These are phyloP conservation scores for Kandelia obovata DNA, from an alignment of 345 rosid genomes.

Conservation along the genomic window DNA sequence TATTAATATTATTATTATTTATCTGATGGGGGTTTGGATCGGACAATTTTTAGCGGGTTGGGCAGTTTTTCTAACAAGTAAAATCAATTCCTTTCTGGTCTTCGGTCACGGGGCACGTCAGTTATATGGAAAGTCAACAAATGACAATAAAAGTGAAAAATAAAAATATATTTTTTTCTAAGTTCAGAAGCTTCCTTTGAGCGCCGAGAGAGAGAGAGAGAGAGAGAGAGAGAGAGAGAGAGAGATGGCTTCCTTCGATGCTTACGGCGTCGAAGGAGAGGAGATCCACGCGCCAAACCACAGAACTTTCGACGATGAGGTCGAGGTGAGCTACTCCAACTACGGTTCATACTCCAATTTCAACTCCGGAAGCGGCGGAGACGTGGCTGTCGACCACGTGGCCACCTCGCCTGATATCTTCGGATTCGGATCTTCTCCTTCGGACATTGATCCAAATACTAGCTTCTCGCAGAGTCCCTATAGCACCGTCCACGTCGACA, in stretches of 20 bases:
- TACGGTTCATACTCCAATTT: constrained; percentile 34
- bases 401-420: constrained; percentile 43
- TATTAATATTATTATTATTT: too few species aligned
- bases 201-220: background rate
- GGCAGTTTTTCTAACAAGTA: too few species aligned
- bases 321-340: constrained; percentile 49
- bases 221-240: constrained; percentile 4
- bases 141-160: too few species aligned
- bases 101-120: too few species aligned
- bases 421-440: constrained; percentile 35
- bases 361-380: constrained; percentile 9
- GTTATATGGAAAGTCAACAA: too few species aligned
- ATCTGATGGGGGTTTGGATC: too few species aligned
- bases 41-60: too few species aligned
- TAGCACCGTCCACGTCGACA: constrained; percentile 43
- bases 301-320: constrained; percentile 40
- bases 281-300: constrained; percentile 31
- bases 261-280: constrained; percentile 40
- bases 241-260: constrained; percentile 47
- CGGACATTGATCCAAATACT: constrained; percentile 38
- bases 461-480: constrained; percentile 47
- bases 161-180: too few species aligned
- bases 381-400: constrained; percentile 30
- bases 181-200: too few species aligned
- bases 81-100: too few species aligned